Conservation (phyloP, 768 basidiomycete genomes). For the Artomyces pyxidatus region DNA sequence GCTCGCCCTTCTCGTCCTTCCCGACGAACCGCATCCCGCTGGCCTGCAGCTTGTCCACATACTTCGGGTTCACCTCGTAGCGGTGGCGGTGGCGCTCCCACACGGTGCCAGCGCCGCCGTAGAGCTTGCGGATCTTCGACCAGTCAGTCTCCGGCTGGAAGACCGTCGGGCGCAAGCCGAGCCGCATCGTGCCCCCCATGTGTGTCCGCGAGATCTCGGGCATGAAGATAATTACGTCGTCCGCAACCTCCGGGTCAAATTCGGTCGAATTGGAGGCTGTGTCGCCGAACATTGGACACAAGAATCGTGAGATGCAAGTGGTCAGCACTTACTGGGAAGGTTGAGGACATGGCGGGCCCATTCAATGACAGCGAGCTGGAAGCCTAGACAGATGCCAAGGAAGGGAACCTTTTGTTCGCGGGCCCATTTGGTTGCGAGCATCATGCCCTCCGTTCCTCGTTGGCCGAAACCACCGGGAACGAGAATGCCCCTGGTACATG, state of each 20-base stretch:
- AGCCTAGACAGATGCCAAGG: slow-evolving; percentile 94
- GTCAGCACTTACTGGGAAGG: slow-evolving; percentile 51
- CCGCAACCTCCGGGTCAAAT: slow-evolving; percentile 51
- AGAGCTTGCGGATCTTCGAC: slow-evolving; percentile 70
- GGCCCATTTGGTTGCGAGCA: slow-evolving; percentile 95
- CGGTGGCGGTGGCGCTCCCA: slow-evolving; percentile 98
- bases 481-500: slow-evolving; percentile 70
- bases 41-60: slow-evolving; percentile 60
- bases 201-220: slow-evolving; percentile 97
- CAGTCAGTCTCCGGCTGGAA: slow-evolving; percentile 70
- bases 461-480: slow-evolving; percentile 94
- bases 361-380: slow-evolving; percentile 94
- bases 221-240: slow-evolving; percentile 92
- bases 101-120: slow-evolving; percentile 71
- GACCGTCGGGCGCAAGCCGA: slow-evolving; percentile 94
- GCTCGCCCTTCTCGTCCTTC: slow-evolving; percentile 91
- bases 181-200: slow-evolving; percentile 99
- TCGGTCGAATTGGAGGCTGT: slow-evolving; percentile 83
- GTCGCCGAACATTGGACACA: not conserved
- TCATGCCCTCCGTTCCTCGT: slow-evolving; percentile 96
- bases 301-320: not conserved
- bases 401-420: slow-evolving; percentile 93
- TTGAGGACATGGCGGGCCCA: slow-evolving; percentile 84
- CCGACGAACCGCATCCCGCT: slow-evolving; percentile 78
- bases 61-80: slow-evolving; percentile 90